These are phyloP conservation scores for Medicago arabica DNA, from an alignment of 306 rosid genomes.

Conservation along the genomic window DNA sequence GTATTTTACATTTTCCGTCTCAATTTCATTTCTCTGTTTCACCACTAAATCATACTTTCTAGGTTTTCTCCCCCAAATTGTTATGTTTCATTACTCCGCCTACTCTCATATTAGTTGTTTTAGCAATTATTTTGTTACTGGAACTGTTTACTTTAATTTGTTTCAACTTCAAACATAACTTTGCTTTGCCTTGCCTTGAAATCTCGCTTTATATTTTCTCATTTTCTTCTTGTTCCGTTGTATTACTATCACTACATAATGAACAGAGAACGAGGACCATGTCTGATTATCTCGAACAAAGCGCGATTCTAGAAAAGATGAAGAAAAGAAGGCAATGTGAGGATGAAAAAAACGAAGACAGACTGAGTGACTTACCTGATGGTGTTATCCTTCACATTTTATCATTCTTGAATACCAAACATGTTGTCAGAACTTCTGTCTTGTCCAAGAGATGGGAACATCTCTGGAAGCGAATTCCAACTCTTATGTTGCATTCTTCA, in stretches of 20 bases:
- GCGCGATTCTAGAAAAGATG: background rate
- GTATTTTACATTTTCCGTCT: too few species aligned
- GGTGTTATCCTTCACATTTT: constrained; percentile 27
- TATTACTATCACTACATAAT: background rate
- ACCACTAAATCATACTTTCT: too few species aligned
- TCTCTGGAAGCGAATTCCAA: constrained; percentile 27
- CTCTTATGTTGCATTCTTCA: too few species aligned
- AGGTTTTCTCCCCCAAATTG: too few species aligned
- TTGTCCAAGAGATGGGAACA: constrained; percentile 25
- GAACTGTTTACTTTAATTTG: too few species aligned
- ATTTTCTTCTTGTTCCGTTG: background rate
- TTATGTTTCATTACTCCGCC: too few species aligned
- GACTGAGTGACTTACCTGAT: constrained; percentile 36
- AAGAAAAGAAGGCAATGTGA: background rate
- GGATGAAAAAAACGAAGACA: background rate
- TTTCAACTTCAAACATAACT: too few species aligned
- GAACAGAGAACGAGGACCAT: background rate
- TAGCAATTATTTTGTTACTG: too few species aligned
- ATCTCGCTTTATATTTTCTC: background rate
- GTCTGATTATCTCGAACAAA: background rate
- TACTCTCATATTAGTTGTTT: too few species aligned
- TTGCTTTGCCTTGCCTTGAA: too few species aligned
- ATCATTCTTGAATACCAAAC: constrained; percentile 15
- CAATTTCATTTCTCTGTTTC: too few species aligned
- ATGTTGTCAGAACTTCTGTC: constrained; percentile 21